These are phyloP conservation scores for Colletotrichum godetiae DNA, from an alignment of 2,329 filamentous ascomycete genomes.

Conservation along the genomic window DNA sequence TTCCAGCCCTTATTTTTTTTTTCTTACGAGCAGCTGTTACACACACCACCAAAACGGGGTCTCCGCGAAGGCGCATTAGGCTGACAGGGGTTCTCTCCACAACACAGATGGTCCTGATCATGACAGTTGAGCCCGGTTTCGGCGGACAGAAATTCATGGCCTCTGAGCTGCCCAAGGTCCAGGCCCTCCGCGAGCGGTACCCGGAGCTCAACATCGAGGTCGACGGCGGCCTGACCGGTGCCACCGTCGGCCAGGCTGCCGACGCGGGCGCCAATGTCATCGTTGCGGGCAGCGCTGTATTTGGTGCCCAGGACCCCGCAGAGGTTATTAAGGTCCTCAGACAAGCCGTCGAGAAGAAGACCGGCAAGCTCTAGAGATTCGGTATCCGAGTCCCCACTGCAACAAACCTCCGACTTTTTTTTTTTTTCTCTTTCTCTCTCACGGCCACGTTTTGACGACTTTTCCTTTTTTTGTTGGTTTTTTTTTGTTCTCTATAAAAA, in stretches of 20 bases:
- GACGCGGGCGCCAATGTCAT: conserved; percentile 98
- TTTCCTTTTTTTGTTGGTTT: neutral
- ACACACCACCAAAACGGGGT: neutral
- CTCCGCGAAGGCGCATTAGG: conserved; percentile 8
- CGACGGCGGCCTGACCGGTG: conserved; percentile 88
- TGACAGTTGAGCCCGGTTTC: conserved; percentile 98
- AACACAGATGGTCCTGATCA: conserved; percentile 92
- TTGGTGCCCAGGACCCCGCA: conserved; percentile 87
- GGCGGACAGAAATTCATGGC: conserved; percentile 99
- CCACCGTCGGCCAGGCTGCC: conserved; percentile 92
- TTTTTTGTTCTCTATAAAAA: conserved; percentile 1
- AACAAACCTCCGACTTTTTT: neutral
- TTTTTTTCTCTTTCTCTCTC: neutral
- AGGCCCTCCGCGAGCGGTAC: conserved; percentile 84
- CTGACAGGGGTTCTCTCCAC: conserved; percentile 3
- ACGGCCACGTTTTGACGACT: conserved; percentile 29
- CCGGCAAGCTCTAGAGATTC: conserved; percentile 49
- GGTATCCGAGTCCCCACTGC: neutral
- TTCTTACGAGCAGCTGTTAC: neutral
- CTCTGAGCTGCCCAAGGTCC: conserved; percentile 92
- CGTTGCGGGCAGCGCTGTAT: conserved; percentile 95
- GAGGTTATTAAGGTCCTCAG: conserved; percentile 88
- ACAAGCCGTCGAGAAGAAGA: conserved; percentile 77
- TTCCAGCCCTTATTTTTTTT: neutral
- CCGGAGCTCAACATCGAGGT: conserved; percentile 97